Percentiles rank a stretch among this genome's conserved stretches.
These are phyloP conservation scores for Artemisia argyi DNA, from an alignment of 129 eudicot genomes.

Conservation along the genomic window DNA sequence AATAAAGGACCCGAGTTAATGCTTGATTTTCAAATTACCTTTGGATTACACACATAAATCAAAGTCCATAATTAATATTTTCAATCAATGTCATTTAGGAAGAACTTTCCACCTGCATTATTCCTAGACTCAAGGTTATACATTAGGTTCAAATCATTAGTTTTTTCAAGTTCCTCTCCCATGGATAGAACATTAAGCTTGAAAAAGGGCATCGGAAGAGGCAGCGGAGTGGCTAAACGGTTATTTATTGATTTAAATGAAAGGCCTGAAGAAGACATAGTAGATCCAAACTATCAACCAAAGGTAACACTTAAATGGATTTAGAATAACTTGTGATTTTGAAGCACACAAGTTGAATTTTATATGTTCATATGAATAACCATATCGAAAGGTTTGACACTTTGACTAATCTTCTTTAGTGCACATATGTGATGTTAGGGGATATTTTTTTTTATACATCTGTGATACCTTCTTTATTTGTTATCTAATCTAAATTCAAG, in stretches of 20 bases:
- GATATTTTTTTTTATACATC: background rate
- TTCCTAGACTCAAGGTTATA: background rate
- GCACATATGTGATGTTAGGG: background rate
- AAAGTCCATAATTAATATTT: background rate
- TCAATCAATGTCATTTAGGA: slow-evolving; percentile 2
- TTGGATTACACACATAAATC: background rate
- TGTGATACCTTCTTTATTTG: slow-evolving; percentile 1
- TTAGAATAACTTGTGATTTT: background rate
- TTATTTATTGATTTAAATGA: slow-evolving; percentile 35
- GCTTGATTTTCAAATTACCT: background rate
- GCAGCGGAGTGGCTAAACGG: slow-evolving; percentile 30
- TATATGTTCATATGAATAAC: slow-evolving; percentile 11
- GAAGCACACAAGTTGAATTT: slow-evolving; percentile 1
- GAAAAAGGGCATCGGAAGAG: slow-evolving; percentile 21
- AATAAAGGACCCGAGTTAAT: slow-evolving; percentile 8
- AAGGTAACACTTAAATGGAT: slow-evolving; percentile 12
- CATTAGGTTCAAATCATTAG: slow-evolving; percentile 9
- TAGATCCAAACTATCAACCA: slow-evolving; percentile 23
- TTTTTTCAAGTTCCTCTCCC: slow-evolving; percentile 8
- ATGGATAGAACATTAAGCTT: slow-evolving; percentile 26
- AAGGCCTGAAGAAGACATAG: slow-evolving; percentile 31
- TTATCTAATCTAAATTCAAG: background rate
- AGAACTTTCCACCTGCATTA: background rate
- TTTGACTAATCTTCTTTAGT: slow-evolving; percentile 4
- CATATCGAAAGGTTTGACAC: slow-evolving; percentile 1